Conservation (phyloP, 768 basidiomycete genomes). For the Lactifluus echinatus region DNA sequence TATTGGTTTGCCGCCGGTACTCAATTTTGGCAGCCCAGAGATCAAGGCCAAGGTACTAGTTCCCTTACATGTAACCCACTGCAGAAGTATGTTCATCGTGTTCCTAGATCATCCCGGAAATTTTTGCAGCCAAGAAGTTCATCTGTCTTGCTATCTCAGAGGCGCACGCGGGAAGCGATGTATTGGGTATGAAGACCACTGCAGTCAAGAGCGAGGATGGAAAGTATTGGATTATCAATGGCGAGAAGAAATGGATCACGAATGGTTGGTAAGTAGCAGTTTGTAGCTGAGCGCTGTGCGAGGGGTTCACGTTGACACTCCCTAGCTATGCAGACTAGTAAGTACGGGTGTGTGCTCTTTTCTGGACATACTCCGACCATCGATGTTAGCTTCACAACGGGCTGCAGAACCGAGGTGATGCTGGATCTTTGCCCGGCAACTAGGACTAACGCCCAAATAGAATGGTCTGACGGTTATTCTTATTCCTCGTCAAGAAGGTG, state of each 20-base stretch:
- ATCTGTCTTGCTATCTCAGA: slow-evolving; percentile 86
- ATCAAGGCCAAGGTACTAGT: slow-evolving; percentile 39
- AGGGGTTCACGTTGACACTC: slow-evolving; percentile 6
- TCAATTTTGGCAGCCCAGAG: slow-evolving; percentile 69
- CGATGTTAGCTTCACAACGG: slow-evolving; percentile 50
- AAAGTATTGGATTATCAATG: slow-evolving; percentile 78
- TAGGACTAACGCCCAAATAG: slow-evolving; percentile 23
- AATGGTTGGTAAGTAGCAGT: slow-evolving; percentile 47
- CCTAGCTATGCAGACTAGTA: slow-evolving; percentile 33
- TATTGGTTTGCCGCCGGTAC: slow-evolving; percentile 76
- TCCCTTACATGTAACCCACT: too few species aligned
- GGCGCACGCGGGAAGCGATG: slow-evolving; percentile 82
- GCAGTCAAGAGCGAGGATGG: slow-evolving; percentile 78
- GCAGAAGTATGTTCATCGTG: background rate
- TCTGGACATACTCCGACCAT: background rate
- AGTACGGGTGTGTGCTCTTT: slow-evolving; percentile 2
- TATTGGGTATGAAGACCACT: slow-evolving; percentile 70
- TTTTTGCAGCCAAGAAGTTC: slow-evolving; percentile 69
- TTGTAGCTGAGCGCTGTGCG: background rate
- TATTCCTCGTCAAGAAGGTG: slow-evolving; percentile 73
- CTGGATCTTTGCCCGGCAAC: slow-evolving; percentile 24
- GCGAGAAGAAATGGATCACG: slow-evolving; percentile 82
- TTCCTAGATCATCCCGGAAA: slow-evolving; percentile 44
- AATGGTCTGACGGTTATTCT: slow-evolving; percentile 77
- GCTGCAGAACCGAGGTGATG: slow-evolving; percentile 51